These are phyloP conservation scores for Alternaria incomplexa DNA, from an alignment of 2,329 filamentous ascomycete genomes.

Conservation along the genomic window DNA sequence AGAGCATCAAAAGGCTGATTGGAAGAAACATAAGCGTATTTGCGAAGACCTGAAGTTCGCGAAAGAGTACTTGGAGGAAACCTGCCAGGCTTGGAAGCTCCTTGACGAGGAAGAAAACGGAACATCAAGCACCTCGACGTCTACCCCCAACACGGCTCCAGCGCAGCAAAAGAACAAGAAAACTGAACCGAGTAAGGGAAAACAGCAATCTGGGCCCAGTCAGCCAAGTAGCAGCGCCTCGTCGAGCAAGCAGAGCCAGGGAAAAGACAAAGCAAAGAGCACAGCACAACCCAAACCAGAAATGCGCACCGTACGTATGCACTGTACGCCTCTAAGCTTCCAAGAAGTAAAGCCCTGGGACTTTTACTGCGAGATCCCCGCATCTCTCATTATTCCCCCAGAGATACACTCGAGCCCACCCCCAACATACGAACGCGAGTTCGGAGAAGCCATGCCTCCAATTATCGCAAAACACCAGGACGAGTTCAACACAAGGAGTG, in stretches of 20 bases:
- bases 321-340: not conserved
- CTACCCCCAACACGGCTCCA: not conserved
- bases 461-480: not conserved
- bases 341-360: not conserved
- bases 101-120: not conserved
- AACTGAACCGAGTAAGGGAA: not conserved
- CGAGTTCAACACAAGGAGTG: not conserved
- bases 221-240: not conserved
- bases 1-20: not conserved
- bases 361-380: not conserved
- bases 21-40: not conserved
- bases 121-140: not conserved
- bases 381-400: not conserved
- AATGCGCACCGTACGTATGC: not conserved
- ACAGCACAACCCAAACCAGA: not conserved
- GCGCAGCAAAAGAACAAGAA: not conserved
- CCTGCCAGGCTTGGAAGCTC: not conserved
- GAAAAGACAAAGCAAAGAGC: not conserved
- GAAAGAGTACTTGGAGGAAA: not conserved
- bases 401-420: not conserved
- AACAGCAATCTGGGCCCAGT: not conserved
- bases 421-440: not conserved
- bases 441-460: not conserved
- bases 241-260: not conserved
- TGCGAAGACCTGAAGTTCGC: not conserved